Evolutionary conservation across 108 stramenopile species (phyloP).

Genomic region (Cylindrotheca fusiformis): DNA sequence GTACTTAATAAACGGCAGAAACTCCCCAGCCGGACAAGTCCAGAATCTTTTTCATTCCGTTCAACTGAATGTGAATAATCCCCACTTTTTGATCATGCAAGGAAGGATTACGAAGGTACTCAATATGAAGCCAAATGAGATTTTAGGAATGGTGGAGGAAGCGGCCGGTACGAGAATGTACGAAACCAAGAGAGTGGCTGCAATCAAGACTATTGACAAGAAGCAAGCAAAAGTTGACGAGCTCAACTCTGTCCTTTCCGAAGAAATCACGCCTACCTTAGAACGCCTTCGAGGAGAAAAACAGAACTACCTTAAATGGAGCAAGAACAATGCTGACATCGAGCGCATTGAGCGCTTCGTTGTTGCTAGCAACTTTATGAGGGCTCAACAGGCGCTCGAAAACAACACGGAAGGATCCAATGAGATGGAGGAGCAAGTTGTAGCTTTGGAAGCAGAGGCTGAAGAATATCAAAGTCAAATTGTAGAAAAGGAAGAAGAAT

Average conservation of each 20-base stretch:
- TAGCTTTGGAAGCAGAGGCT: slow-evolving; percentile 44
- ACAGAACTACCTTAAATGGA: slow-evolving; percentile 93
- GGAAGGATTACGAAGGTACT: slow-evolving; percentile 97
- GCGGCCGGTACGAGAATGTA: slow-evolving; percentile 99
- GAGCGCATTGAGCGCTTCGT: slow-evolving; percentile 94
- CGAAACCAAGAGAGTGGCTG: slow-evolving; percentile 93
- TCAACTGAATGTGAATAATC: slow-evolving; percentile 99
- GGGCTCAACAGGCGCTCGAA: slow-evolving; percentile 63
- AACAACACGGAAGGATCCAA: slow-evolving; percentile 56
- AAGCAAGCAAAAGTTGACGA: slow-evolving; percentile 98
- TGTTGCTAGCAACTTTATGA: slow-evolving; percentile 82
- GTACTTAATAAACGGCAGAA: slow-evolving; percentile 97
- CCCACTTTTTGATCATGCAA: slow-evolving; percentile 99
- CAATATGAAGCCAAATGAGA: slow-evolving; percentile 99
- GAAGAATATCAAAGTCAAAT: slow-evolving; percentile 38
- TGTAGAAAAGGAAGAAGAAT: slow-evolving; percentile 67
- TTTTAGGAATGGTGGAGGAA: slow-evolving; percentile 99
- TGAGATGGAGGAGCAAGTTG: slow-evolving; percentile 62
- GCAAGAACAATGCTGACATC: slow-evolving; percentile 93
- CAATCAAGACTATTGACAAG: slow-evolving; percentile 98
- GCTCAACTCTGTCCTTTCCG: slow-evolving; percentile 89
- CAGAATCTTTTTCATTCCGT: slow-evolving; percentile 99
- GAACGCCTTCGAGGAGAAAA: slow-evolving; percentile 95
- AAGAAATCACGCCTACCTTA: slow-evolving; percentile 98
- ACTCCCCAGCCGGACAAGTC: slow-evolving; percentile 90